Evolutionary conservation across 192 early-diverging fungal species (phyloP).

Genomic region (Pilobolus umbonatus): DNA sequence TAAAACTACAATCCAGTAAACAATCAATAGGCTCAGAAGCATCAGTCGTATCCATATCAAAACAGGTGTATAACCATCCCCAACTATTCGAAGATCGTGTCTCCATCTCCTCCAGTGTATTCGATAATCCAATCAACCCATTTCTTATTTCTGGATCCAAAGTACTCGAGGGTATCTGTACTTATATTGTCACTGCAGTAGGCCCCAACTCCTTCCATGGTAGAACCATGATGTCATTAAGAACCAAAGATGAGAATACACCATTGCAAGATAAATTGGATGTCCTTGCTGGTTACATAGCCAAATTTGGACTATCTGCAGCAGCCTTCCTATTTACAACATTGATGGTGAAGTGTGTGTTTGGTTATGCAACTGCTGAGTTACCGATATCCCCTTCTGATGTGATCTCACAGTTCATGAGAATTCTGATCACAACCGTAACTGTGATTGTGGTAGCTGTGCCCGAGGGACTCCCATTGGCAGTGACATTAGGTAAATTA

Average conservation of each 20-base stretch:
- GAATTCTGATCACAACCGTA: constrained; percentile 84
- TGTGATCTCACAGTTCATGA: constrained; percentile 59
- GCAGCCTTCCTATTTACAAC: constrained; percentile 80
- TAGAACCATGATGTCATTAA: constrained; percentile 78
- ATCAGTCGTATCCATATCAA: not conserved
- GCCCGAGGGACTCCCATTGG: constrained; percentile 97
- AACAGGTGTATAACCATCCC: not conserved
- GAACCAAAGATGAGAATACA: constrained; percentile 79
- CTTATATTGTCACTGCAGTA: constrained; percentile 81
- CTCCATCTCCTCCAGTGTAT: not conserved
- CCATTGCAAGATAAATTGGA: constrained; percentile 92
- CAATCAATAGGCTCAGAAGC: not conserved
- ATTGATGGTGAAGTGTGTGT: constrained; percentile 79
- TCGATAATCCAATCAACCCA: constrained; percentile 39
- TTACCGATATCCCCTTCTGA: constrained; percentile 25
- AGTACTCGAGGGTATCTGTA: constrained; percentile 84
- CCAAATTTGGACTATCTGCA: constrained; percentile 80
- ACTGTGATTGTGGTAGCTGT: constrained; percentile 99
- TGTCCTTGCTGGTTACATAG: constrained; percentile 82
- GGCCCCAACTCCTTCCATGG: constrained; percentile 89
- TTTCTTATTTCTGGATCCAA: constrained; percentile 94
- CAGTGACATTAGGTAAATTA: constrained; percentile 68
- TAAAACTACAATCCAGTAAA: not conserved
- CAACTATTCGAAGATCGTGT: not conserved
- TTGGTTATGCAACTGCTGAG: constrained; percentile 36